Evolutionary conservation across 1,284 basidiomycete species (phyloP).

Genomic region (Pholiota adiposa): DNA sequence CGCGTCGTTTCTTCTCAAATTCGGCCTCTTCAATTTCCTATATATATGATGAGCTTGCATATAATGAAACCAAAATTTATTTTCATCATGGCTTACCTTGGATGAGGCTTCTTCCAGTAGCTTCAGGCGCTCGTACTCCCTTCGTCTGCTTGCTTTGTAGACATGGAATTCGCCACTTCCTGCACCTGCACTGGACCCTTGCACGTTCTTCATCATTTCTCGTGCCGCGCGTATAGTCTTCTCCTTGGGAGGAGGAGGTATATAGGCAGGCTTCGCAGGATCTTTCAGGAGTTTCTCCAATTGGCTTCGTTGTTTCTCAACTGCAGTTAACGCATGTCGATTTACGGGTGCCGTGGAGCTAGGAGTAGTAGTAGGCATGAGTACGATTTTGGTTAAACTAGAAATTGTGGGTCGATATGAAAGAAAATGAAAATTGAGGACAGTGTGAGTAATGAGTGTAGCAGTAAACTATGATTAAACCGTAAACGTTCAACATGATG

Average conservation of each 20-base stretch:
- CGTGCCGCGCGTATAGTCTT: constrained; percentile 79
- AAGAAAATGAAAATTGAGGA: neutral
- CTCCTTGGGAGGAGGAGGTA: constrained; percentile 78
- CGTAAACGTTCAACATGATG: no score
- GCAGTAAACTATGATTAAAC: neutral
- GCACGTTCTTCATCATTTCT: constrained; percentile 99
- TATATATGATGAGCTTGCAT: constrained; percentile 10
- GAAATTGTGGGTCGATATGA: neutral
- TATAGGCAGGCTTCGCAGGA: constrained; percentile 77
- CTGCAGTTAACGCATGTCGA: constrained; percentile 72
- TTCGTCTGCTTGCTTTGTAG: constrained; percentile 92
- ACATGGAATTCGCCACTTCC: constrained; percentile 98
- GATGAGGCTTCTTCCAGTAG: constrained; percentile 84
- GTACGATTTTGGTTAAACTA: no score
- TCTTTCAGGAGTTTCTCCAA: constrained; percentile 88
- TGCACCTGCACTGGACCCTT: constrained; percentile 91
- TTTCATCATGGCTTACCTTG: constrained; percentile 53
- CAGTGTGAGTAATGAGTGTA: no score
- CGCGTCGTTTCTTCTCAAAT: constrained; percentile 69
- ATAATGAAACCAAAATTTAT: neutral
- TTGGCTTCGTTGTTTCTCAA: constrained; percentile 76
- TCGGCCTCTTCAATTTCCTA: constrained; percentile 71
- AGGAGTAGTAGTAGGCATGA: constrained; percentile 28
- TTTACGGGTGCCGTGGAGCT: constrained; percentile 34
- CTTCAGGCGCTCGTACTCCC: constrained; percentile 95